Base-by-base conservation (phyloP, 1,139 yeast species). In the Magnusiomyces magnusii region DNA sequence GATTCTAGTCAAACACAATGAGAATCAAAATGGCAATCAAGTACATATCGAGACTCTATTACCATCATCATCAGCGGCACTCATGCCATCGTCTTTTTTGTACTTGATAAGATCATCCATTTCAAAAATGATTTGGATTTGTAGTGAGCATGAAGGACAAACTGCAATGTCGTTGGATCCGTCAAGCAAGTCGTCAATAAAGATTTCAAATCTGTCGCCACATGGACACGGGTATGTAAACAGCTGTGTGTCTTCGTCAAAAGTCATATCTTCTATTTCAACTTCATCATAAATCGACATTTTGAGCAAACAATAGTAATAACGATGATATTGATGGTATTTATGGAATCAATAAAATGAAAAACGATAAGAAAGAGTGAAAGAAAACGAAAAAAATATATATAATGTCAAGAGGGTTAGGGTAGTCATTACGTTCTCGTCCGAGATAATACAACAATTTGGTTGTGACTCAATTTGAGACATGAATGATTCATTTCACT, bases 181-280 rank as follows among this genome's bases (percentile, higher is more conserved):
- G 66, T 91, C 97, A 63, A 79, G 78, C 72, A 95, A 77, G 69
- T 95, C 99, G 67, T 87, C 95, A 57, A 93, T 78, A 41, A 83
- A 78, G 51, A 93, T 87, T 70, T 95, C 96, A 74, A 93, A 93
- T 68, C 85, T 79, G 73, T 95, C 99, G 34, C 99, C 99, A 73
- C 99, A 93, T 0, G 99, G 99, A 77, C 99, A 93, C 3, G 99
- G 99, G 68, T 92, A 93, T 61, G 90, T 87, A 73, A 92, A 90
- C 51, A 90, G 75, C 72, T 86, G 91, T 15, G 88, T 84, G 34
- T 78, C 78, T 2, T 93, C 84, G 71, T 93, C 97, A 72, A 83
- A 93, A 3, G 92, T 86, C 83, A 93, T 91, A 72, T 93, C 99
- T 73, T 93, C 99, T 58, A 95, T 93, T 77, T 93, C 99, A 61